phyloP scores from a whole-genome alignment of 768 basidiomycete genomes.

The Erythrobasidium yunnanense region DNA sequence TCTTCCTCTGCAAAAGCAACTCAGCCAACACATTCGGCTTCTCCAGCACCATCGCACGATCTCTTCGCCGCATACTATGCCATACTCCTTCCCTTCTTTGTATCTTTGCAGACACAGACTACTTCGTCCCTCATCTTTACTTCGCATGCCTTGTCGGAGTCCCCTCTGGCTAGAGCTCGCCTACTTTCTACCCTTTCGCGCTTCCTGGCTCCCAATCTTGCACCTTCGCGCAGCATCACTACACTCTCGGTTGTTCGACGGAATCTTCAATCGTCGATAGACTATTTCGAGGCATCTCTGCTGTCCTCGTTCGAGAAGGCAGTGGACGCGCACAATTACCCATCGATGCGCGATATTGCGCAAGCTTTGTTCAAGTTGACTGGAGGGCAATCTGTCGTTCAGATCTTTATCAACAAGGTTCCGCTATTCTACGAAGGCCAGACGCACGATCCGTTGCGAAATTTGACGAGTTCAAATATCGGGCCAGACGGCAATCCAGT shows the following conservation, averaged over 20 bases:
- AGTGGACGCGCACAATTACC: conserved; percentile 62
- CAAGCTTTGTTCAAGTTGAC: conserved; percentile 70
- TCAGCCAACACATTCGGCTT: background rate
- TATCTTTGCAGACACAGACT: conserved; percentile 49
- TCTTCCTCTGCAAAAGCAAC: background rate
- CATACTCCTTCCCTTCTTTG: conserved; percentile 41
- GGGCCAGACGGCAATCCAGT: conserved; percentile 19
- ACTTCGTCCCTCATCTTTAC: conserved; percentile 57
- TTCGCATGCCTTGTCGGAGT: conserved; percentile 51
- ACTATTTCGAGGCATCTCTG: conserved; percentile 74
- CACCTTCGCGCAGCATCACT: conserved; percentile 62
- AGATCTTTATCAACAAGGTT: conserved; percentile 88
- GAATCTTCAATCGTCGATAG: conserved; percentile 64
- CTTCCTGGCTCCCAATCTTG: conserved; percentile 55
- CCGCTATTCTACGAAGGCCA: conserved; percentile 78
- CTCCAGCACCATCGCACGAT: background rate
- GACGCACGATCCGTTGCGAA: conserved; percentile 69
- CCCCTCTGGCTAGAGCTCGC: conserved; percentile 44
- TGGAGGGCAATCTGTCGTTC: conserved; percentile 77
- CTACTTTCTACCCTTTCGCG: conserved; percentile 59
- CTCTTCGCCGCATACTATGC: conserved; percentile 41
- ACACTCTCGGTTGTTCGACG: conserved; percentile 46
- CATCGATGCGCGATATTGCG: conserved; percentile 67
- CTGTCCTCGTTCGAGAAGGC: conserved; percentile 82
- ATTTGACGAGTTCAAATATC: conserved; percentile 44